Percentiles rank a stretch among this genome's conserved stretches.
These are phyloP conservation scores for Agapanthus africanus DNA, from an alignment of 106 monocot genomes.

Conservation along the genomic window DNA sequence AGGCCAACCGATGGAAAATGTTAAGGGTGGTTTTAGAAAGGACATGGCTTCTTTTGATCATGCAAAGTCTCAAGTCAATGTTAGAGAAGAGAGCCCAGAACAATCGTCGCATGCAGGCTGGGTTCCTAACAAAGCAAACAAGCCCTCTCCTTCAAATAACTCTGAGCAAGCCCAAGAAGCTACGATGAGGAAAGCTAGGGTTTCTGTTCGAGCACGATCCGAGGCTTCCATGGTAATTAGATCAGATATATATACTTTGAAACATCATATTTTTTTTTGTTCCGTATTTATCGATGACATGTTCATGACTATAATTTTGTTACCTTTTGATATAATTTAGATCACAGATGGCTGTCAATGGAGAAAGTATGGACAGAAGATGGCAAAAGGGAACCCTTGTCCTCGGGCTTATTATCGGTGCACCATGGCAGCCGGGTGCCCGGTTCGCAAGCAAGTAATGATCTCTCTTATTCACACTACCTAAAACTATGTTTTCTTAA, in stretches of 20 bases:
- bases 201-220: slow-evolving; percentile 84
- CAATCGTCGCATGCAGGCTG: slow-evolving; percentile 25
- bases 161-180: slow-evolving; percentile 57
- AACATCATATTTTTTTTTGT: not conserved
- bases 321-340: slow-evolving; percentile 14
- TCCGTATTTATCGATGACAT: not conserved
- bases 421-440: slow-evolving; percentile 65
- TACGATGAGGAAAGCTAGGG: slow-evolving; percentile 86
- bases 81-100: slow-evolving; percentile 22
- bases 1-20: slow-evolving; percentile 24
- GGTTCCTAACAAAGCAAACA: slow-evolving; percentile 25
- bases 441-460: slow-evolving; percentile 81
- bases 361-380: slow-evolving; percentile 78
- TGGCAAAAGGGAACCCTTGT: slow-evolving; percentile 77
- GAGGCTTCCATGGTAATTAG: slow-evolving; percentile 77
- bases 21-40: not conserved
- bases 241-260: not conserved
- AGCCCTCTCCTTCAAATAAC: slow-evolving; percentile 3
- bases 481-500: no score
- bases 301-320: not conserved
- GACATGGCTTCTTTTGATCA: no score
- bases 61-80: not conserved
- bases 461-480: no score
- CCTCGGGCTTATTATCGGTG: slow-evolving; percentile 72
- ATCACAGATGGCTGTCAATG: slow-evolving; percentile 91